A percentile compares a stretch with the other conserved stretches of the same genome.
These are phyloP conservation scores for Solanum hybrid DNA, from an alignment of 305 asterid species.

Conservation along the genomic window DNA sequence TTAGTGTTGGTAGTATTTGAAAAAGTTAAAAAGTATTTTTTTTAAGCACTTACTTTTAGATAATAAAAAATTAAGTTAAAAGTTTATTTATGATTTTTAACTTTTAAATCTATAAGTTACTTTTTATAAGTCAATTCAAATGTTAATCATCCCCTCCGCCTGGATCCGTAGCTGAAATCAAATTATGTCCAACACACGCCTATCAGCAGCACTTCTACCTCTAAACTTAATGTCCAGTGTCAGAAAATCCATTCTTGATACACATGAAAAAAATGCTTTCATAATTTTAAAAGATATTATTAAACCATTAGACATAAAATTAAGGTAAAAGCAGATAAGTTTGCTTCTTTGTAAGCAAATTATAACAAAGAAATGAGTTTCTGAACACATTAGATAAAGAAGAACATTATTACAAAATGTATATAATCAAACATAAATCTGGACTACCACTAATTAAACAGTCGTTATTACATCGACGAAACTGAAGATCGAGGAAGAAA, in stretches of 20 bases:
- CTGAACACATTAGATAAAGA: neutral
- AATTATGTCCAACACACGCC: neutral
- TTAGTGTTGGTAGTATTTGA: neutral
- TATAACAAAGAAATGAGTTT: neutral
- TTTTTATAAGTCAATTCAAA: neutral
- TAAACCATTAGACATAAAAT: neutral
- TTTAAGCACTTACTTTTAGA: too few relatives aligned
- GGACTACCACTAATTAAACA: neutral
- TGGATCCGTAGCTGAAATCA: neutral
- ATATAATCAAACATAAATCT: neutral
- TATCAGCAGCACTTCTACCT: neutral
- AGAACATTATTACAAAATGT: neutral
- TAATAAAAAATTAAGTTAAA: too few relatives aligned
- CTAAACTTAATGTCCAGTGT: neutral
- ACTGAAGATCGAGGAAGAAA: neutral
- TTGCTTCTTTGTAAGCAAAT: neutral
- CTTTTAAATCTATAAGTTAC: too few relatives aligned
- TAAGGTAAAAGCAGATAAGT: neutral
- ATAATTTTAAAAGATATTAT: neutral
- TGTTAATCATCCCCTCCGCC: neutral
- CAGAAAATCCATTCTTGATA: neutral
- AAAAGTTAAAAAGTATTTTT: too few relatives aligned
- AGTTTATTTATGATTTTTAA: too few relatives aligned
- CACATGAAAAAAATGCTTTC: neutral
- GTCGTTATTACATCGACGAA: neutral